These are phyloP conservation scores for Calocera cornea DNA, from an alignment of 768 basidiomycete species.

Conservation along the genomic window DNA sequence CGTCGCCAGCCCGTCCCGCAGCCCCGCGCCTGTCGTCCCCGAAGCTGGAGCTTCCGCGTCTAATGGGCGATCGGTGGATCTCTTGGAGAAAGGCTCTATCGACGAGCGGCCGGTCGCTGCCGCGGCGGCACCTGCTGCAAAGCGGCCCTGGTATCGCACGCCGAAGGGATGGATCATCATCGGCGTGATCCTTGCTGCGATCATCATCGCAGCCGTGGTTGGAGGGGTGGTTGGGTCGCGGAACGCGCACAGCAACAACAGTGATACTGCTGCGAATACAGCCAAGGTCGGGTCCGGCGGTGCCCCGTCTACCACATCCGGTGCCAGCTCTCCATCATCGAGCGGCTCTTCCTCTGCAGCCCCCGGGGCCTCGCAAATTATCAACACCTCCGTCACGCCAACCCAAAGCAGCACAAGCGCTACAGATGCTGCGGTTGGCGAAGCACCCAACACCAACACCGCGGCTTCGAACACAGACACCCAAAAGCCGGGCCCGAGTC, in stretches of 20 bases:
- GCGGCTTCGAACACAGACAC: too few relatives aligned
- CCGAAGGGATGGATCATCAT: constrained; percentile 31
- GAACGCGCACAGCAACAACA: constrained; percentile 20
- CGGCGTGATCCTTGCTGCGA: constrained; percentile 27
- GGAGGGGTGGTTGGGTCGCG: constrained; percentile 49
- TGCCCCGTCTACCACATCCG: constrained; percentile 12
- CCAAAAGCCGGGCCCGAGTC: too few relatives aligned
- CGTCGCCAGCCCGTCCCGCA: neutral
- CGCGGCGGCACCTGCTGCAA: neutral
- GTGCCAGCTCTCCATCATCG: neutral
- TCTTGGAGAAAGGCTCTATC: neutral
- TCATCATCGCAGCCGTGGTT: constrained; percentile 39
- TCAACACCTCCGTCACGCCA: too few relatives aligned
- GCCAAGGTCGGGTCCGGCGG: constrained; percentile 7
- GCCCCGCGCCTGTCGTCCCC: neutral
- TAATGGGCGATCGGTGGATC: neutral
- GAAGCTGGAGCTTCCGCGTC: neutral
- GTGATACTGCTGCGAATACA: constrained; percentile 7
- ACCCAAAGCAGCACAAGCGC: neutral
- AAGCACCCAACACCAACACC: too few relatives aligned
- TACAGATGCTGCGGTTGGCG: neutral
- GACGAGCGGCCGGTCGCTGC: neutral
- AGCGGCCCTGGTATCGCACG: neutral
- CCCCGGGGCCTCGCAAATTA: too few relatives aligned
- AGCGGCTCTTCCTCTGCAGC: too few relatives aligned